phyloP scores from a whole-genome alignment of 139 green algal species.

The Nannochloris sp. region DNA sequence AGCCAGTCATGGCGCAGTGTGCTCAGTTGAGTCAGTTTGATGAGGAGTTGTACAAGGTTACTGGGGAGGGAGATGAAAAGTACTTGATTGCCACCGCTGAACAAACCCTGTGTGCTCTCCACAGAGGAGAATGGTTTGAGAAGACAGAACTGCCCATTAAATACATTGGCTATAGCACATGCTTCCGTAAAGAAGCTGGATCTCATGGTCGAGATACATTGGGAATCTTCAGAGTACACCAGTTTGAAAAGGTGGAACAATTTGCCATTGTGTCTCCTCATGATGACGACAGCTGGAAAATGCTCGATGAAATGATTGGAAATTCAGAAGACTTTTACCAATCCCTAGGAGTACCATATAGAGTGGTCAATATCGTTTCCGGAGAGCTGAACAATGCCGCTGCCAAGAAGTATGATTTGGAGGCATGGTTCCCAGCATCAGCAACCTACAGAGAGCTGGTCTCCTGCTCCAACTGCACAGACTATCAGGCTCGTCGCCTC shows the following conservation, averaged over 20 bases:
- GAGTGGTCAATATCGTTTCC: constrained; percentile 94
- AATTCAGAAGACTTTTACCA: constrained; percentile 80
- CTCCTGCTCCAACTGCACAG: constrained; percentile 95
- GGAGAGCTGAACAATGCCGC: constrained; percentile 97
- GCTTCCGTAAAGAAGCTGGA: constrained; percentile 98
- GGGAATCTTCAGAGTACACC: constrained; percentile 89
- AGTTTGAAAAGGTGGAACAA: constrained; percentile 99
- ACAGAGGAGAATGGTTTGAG: constrained; percentile 91
- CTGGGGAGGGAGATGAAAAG: constrained; percentile 94
- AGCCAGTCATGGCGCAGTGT: constrained; percentile 94
- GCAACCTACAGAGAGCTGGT: constrained; percentile 91
- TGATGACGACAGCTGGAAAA: constrained; percentile 78
- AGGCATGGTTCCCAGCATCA: constrained; percentile 95
- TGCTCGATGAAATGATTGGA: constrained; percentile 94
- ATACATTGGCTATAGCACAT: constrained; percentile 97
- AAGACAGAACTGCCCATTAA: constrained; percentile 61
- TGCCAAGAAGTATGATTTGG: constrained; percentile 99
- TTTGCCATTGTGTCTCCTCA: constrained; percentile 83
- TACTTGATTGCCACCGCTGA: constrained; percentile 98
- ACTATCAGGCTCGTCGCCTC: constrained; percentile 85
- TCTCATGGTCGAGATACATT: constrained; percentile 81
- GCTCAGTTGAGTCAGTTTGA: constrained; percentile 98
- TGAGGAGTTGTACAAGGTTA: constrained; percentile 96
- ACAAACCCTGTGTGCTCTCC: constrained; percentile 93
- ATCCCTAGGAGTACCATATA: constrained; percentile 77